Evolutionary conservation across 169 alveolate species (phyloP).

Genomic region (Amoebophrya sp.): DNA sequence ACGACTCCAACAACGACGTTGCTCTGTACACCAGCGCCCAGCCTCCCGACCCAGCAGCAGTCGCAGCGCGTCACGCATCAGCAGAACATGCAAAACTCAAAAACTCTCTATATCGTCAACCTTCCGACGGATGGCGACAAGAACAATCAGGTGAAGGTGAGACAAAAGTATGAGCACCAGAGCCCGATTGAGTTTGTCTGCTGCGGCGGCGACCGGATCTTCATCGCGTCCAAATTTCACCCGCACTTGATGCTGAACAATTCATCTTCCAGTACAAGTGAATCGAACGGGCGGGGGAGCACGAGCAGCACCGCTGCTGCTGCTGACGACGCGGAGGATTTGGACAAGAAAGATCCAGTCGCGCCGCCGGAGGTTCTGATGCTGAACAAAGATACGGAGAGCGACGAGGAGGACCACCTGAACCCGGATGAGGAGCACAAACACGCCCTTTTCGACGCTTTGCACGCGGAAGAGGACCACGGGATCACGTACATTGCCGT

Average conservation of each 20-base stretch:
- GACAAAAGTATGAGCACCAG: too few species aligned
- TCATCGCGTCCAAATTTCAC: background rate
- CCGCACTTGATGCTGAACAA: background rate
- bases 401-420: background rate
- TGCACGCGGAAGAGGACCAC: too few species aligned
- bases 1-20: too few species aligned
- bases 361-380: background rate
- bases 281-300: background rate
- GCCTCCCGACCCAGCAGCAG: too few species aligned
- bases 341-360: background rate
- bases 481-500: too few species aligned
- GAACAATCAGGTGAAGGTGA: too few species aligned
- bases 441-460: too few species aligned
- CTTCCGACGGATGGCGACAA: too few species aligned
- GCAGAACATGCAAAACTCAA: too few species aligned
- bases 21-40: too few species aligned
- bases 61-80: too few species aligned
- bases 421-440: background rate
- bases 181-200: background rate
- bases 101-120: too few species aligned
- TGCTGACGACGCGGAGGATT: background rate
- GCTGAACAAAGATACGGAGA: background rate
- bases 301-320: background rate
- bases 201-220: background rate
- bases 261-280: background rate